Conservation (phyloP, 2,329 filamentous ascomycete species). For the Thelonectria olida region DNA sequence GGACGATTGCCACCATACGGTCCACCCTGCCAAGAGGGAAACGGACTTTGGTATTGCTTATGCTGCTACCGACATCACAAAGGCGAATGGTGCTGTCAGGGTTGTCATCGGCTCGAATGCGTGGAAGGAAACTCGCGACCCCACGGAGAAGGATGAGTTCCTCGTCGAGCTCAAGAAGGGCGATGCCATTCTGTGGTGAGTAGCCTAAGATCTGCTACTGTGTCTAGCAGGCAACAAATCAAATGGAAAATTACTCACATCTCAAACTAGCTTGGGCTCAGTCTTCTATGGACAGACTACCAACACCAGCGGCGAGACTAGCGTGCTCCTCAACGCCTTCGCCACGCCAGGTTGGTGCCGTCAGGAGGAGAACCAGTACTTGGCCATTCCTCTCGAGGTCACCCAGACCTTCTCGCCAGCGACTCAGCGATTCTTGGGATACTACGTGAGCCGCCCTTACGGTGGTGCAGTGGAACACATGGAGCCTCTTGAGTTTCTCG, state of each 20-base stretch:
- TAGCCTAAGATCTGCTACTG: not conserved
- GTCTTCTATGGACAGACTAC: conserved; percentile 3
- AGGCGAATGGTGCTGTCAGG: not conserved
- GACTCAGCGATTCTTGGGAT: not conserved
- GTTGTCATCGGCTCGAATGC: conserved; percentile 1
- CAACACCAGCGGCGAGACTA: not conserved
- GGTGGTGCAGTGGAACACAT: conserved; percentile 18
- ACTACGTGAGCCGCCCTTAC: conserved; percentile 15
- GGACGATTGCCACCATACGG: conserved; percentile 5
- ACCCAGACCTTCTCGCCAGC: not conserved
- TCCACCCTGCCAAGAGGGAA: conserved; percentile 9
- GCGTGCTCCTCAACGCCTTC: conserved; percentile 4
- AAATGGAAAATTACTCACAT: too few species aligned
- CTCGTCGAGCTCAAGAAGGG: conserved; percentile 9
- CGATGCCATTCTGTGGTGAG: conserved; percentile 9
- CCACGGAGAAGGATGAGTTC: not conserved
- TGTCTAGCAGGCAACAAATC: not conserved
- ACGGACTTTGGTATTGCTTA: conserved; percentile 4
- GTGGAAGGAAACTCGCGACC: conserved; percentile 4
- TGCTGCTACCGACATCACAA: not conserved
- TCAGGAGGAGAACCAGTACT: conserved; percentile 17
- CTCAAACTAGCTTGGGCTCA: conserved; percentile 11
- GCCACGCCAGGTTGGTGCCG: conserved; percentile 4
- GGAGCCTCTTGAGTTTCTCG: conserved; percentile 10
- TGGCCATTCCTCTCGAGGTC: conserved; percentile 9